Conservation (phyloP, 495 filamentous ascomycete species). For the Neurospora discreta region DNA sequence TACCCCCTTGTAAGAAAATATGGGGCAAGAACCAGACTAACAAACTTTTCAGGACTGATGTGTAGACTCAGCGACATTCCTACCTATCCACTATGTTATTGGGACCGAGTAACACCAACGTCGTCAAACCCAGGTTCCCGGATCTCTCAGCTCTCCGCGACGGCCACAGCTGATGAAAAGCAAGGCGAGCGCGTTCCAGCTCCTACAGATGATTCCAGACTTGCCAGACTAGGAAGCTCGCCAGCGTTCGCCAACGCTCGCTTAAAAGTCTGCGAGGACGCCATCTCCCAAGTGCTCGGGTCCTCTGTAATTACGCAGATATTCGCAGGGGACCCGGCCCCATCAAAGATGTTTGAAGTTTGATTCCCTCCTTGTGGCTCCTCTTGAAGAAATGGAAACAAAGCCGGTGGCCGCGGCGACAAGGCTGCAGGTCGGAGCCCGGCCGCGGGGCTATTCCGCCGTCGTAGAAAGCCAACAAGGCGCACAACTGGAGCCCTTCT, state of each 20-base stretch:
- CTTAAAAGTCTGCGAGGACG: neutral
- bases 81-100: neutral
- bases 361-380: neutral
- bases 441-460: neutral
- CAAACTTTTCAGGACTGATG: too few relatives aligned
- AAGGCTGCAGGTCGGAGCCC: neutral
- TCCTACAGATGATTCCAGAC: neutral
- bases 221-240: neutral
- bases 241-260: neutral
- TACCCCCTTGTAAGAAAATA: too few relatives aligned
- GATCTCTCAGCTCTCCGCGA: neutral
- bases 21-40: too few relatives aligned
- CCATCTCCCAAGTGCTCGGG: neutral
- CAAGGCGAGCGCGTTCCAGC: neutral
- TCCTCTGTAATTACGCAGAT: neutral
- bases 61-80: neutral
- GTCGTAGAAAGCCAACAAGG: neutral
- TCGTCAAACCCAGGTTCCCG: neutral
- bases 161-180: neutral
- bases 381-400: neutral
- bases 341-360: neutral
- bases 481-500: neutral
- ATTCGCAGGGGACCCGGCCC: neutral
- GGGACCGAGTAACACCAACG: neutral
- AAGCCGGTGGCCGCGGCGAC: neutral